Percentiles rank a stretch among this genome's conserved stretches.
These are phyloP conservation scores for Tetradesmus lagerheimii DNA, from an alignment of 139 green algal genomes.

Conservation along the genomic window DNA sequence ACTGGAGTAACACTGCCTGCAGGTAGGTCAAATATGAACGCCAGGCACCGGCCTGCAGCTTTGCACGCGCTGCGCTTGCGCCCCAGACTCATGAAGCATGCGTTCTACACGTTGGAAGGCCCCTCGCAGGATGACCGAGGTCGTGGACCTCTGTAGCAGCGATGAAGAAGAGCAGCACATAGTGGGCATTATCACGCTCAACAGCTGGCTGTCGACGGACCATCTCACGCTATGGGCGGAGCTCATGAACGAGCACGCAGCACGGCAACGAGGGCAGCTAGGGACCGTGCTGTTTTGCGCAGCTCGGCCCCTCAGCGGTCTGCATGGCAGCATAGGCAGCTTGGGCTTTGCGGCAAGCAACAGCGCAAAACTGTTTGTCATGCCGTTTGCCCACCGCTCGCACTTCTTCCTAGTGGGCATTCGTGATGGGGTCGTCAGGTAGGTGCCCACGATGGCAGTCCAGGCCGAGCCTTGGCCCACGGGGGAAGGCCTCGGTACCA, in stretches of 20 bases:
- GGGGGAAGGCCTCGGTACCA: neutral
- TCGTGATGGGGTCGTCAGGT: neutral
- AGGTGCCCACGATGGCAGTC: neutral
- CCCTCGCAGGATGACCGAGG: neutral
- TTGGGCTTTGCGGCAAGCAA: neutral
- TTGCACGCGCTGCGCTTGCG: neutral
- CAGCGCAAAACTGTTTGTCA: neutral
- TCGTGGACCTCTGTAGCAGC: neutral
- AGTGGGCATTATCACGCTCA: neutral
- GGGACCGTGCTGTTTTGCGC: neutral
- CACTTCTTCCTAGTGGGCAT: neutral
- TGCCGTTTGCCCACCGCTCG: neutral
- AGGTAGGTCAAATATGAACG: neutral
- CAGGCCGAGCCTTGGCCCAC: neutral
- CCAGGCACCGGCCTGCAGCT: neutral
- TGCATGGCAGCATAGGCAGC: neutral
- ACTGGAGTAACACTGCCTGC: neutral
- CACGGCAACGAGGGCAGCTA: neutral
- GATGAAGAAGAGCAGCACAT: neutral
- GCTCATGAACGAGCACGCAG: neutral
- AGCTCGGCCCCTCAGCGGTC: neutral
- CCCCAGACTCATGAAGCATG: neutral
- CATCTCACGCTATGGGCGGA: neutral
- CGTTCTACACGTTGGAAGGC: neutral
- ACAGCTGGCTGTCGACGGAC: neutral